These are phyloP conservation scores for Triticum dicoccoides DNA, from an alignment of 176 grass and related monocot genomes.

Conservation along the genomic window DNA sequence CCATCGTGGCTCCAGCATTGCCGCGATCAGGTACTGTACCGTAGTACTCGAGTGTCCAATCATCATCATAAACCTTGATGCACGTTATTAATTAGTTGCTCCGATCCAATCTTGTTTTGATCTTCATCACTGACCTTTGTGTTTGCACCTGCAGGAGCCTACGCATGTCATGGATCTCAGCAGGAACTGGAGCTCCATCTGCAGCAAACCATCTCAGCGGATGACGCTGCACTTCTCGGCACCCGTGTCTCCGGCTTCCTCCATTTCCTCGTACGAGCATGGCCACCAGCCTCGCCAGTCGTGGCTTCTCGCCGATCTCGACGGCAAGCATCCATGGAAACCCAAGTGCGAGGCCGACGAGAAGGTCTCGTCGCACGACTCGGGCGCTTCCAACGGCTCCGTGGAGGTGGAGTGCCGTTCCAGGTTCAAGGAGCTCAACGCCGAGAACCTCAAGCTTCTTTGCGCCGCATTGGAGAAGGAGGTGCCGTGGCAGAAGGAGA, in stretches of 20 bases:
- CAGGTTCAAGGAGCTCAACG: constrained; percentile 95
- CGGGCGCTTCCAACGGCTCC: constrained; percentile 45
- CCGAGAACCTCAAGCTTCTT: constrained; percentile 80
- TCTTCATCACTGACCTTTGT: neutral
- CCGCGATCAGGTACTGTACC: constrained; percentile 48
- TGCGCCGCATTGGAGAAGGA: constrained; percentile 77
- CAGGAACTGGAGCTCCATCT: constrained; percentile 62
- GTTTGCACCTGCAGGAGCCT: constrained; percentile 24
- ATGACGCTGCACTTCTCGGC: constrained; percentile 56
- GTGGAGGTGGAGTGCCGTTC: constrained; percentile 63
- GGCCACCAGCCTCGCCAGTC: constrained; percentile 35
- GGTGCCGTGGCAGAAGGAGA: constrained; percentile 84
- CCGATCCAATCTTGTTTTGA: neutral
- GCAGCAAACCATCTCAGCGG: constrained; percentile 33
- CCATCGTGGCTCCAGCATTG: constrained; percentile 83
- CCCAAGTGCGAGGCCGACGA: constrained; percentile 29
- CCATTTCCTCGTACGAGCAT: constrained; percentile 53
- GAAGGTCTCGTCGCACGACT: constrained; percentile 34
- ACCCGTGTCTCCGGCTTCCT: constrained; percentile 47
- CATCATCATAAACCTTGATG: neutral
- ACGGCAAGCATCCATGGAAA: constrained; percentile 50
- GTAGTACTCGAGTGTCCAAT: neutral
- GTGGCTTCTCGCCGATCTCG: constrained; percentile 34
- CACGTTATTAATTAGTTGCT: neutral
- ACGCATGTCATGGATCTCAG: constrained; percentile 46